A percentile compares a stretch with the other conserved stretches of the same genome.
phyloP scores from a whole-genome alignment of 2,329 filamentous ascomycete species.

The Ceratocystis cacaofunesta region DNA sequence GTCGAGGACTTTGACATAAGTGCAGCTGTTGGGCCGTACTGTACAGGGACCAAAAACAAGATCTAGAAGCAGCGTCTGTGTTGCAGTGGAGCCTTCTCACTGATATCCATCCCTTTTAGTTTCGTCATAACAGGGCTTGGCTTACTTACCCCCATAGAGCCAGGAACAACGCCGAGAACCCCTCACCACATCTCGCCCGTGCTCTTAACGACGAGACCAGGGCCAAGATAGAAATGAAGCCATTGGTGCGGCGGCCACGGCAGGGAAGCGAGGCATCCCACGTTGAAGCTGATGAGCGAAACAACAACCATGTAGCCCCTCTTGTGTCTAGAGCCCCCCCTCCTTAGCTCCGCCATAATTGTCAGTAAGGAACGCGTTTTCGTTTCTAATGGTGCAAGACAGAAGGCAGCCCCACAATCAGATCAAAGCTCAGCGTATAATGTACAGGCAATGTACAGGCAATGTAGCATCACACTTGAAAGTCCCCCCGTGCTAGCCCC shows the following conservation, averaged over 20 bases:
- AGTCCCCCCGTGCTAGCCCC: not conserved
- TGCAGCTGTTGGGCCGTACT: not conserved
- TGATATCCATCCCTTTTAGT: not conserved
- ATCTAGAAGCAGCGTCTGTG: constrained; percentile 1
- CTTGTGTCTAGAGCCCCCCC: not conserved
- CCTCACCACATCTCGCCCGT: not conserved
- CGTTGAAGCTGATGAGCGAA: not conserved
- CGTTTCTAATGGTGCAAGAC: not conserved
- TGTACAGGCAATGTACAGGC: not conserved
- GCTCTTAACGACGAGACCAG: not conserved
- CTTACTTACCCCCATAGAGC: not conserved
- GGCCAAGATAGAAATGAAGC: not conserved
- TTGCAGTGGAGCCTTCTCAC: not conserved
- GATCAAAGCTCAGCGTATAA: not conserved
- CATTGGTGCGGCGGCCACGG: not conserved
- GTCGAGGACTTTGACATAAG: not conserved
- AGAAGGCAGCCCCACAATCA: not conserved
- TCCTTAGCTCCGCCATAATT: not conserved
- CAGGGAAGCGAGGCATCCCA: not conserved
- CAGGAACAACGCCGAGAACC: not conserved
- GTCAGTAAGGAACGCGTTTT: not conserved
- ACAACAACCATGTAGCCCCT: not conserved
- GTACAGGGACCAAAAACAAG: not conserved
- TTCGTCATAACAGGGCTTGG: not conserved
- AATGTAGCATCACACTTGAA: not conserved